phyloP scores from a whole-genome alignment of 495 filamentous ascomycete genomes.

The Chaetomium tenue region DNA sequence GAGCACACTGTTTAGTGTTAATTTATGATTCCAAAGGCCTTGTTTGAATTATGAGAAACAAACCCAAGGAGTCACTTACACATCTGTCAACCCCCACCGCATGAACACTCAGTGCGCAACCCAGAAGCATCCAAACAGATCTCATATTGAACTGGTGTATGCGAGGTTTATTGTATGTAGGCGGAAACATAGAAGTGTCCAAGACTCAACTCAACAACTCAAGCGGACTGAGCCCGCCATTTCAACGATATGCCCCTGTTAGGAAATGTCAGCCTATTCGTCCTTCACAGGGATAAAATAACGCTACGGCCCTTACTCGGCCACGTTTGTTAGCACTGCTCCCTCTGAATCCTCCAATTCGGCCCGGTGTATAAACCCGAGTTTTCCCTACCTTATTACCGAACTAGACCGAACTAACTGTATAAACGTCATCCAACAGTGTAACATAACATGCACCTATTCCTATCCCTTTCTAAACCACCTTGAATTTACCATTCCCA shows the following conservation, averaged over 20 bases:
- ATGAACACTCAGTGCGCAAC: background rate
- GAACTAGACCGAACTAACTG: background rate
- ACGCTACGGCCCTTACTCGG: background rate
- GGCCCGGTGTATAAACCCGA: background rate
- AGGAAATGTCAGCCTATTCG: background rate
- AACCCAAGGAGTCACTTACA: background rate
- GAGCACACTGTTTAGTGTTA: background rate
- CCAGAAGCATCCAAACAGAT: background rate
- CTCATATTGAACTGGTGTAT: background rate
- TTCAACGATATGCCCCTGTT: background rate
- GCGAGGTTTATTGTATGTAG: background rate
- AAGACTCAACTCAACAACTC: background rate
- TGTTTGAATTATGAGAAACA: background rate
- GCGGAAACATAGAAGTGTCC: background rate
- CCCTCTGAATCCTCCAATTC: background rate
- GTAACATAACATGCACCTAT: no score
- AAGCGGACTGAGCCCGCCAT: background rate
- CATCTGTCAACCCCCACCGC: background rate
- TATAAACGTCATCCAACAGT: no score
- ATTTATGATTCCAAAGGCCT: background rate
- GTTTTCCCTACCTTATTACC: background rate
- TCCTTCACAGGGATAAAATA: background rate
- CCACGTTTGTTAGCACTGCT: background rate
- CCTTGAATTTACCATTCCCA: background rate
- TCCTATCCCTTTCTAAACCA: no score